Evolutionary conservation across 495 filamentous ascomycete species (phyloP).

Genomic region (Penicillium robsamsonii): DNA sequence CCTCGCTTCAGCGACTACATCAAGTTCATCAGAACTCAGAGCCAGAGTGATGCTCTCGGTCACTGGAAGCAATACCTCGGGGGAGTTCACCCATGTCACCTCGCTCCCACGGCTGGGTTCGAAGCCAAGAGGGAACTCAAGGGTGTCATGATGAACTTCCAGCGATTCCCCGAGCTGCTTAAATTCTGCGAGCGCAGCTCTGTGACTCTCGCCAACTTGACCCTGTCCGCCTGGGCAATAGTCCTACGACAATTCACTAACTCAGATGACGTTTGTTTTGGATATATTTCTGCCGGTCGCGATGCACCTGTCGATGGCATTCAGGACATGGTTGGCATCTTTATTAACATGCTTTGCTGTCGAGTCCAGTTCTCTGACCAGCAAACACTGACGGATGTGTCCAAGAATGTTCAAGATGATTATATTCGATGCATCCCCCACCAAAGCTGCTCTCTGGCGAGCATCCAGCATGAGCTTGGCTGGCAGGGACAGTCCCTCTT

Average conservation of each 20-base stretch:
- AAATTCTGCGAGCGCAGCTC: conserved; percentile 47
- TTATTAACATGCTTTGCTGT: conserved; percentile 58
- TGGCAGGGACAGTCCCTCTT: conserved; percentile 50
- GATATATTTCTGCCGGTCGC: conserved; percentile 51
- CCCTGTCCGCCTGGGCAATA: conserved; percentile 57
- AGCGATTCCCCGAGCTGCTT: conserved; percentile 41
- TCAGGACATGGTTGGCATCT: conserved; percentile 53
- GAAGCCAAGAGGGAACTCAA: conserved; percentile 24
- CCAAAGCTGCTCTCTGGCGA: conserved; percentile 53
- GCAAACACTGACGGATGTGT: conserved; percentile 40
- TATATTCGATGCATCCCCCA: conserved; percentile 48
- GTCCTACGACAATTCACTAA: conserved; percentile 52
- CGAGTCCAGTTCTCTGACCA: conserved; percentile 39
- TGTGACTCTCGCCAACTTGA: conserved; percentile 51
- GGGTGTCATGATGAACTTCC: conserved; percentile 36
- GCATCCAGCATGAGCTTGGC: conserved; percentile 55
- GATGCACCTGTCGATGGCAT: conserved; percentile 50
- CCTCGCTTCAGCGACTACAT: conserved; percentile 59
- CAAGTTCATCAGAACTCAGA: conserved; percentile 40
- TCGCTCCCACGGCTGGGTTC: conserved; percentile 11
- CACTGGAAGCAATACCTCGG: conserved; percentile 49
- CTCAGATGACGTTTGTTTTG: conserved; percentile 58
- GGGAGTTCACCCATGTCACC: conserved; percentile 29
- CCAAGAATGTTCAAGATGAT: conserved; percentile 47
- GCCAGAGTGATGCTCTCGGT: conserved; percentile 33